These are phyloP conservation scores for Haematococcus lacustris DNA, from an alignment of 139 green algal genomes.

Conservation along the genomic window DNA sequence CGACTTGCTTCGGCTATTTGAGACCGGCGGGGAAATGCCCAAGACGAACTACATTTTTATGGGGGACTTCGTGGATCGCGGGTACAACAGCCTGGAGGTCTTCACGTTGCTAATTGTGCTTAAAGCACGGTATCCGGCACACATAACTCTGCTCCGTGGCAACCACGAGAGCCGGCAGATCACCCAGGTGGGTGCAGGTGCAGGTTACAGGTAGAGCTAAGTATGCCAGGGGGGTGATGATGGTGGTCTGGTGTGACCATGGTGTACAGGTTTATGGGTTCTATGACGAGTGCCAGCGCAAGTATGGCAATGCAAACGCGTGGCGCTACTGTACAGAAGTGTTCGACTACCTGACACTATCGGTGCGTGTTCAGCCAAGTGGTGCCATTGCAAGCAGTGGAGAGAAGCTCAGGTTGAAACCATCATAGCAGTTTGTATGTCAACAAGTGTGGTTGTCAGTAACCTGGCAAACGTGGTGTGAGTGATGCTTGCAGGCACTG, in stretches of 20 bases:
- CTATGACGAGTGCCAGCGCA: slow-evolving; percentile 98
- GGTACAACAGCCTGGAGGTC: slow-evolving; percentile 97
- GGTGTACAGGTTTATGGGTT: slow-evolving; percentile 85
- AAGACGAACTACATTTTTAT: slow-evolving; percentile 99
- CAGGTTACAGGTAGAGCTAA: too few species aligned
- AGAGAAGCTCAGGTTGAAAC: too few species aligned
- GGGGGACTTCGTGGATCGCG: slow-evolving; percentile 98
- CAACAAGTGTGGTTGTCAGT: too few species aligned
- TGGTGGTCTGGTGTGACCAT: too few species aligned
- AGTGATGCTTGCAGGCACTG: slow-evolving; percentile 69
- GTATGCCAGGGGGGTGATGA: too few species aligned
- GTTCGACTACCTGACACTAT: slow-evolving; percentile 92
- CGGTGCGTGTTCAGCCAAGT: too few species aligned
- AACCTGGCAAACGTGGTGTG: too few species aligned
- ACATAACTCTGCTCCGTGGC: slow-evolving; percentile 95
- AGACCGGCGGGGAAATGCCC: slow-evolving; percentile 91
- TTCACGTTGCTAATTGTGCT: slow-evolving; percentile 98
- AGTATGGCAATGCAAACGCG: slow-evolving; percentile 95
- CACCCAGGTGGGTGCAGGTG: slow-evolving; percentile 78
- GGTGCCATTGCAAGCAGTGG: too few species aligned
- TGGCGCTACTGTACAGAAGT: slow-evolving; percentile 99
- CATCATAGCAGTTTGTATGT: too few species aligned
- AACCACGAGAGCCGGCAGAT: slow-evolving; percentile 99
- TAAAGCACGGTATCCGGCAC: slow-evolving; percentile 85
- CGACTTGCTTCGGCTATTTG: slow-evolving; percentile 95